Evolutionary conservation across 129 eudicot species (phyloP).

Genomic region (Flaveria robusta): DNA sequence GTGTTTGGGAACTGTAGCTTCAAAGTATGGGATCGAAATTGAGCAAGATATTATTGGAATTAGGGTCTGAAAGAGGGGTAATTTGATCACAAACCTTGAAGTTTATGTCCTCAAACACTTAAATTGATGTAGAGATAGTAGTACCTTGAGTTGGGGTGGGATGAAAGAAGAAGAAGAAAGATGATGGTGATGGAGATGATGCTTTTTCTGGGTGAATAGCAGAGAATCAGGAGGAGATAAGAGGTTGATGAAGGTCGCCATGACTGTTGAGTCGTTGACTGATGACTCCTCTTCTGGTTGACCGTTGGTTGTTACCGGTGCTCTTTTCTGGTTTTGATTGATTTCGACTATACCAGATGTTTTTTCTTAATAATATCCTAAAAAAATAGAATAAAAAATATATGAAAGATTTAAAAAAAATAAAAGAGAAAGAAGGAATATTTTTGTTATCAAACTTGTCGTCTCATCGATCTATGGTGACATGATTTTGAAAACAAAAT

Average conservation of each 20-base stretch:
- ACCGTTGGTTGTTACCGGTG: constrained; percentile 13
- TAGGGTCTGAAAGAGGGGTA: background rate
- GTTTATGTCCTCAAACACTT: constrained; percentile 15
- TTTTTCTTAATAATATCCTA: background rate
- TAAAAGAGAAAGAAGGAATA: too few relatives aligned
- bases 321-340: constrained; percentile 4
- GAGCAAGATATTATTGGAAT: background rate
- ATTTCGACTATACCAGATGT: background rate
- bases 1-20: constrained; percentile 10
- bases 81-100: constrained; percentile 7
- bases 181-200: constrained; percentile 21
- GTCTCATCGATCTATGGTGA: too few relatives aligned
- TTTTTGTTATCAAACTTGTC: too few relatives aligned
- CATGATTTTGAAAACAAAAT: too few relatives aligned
- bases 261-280: constrained; percentile 19
- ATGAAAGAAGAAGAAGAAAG: constrained; percentile 24
- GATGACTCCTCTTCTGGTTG: background rate
- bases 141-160: constrained; percentile 49
- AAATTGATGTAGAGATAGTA: constrained; percentile 11
- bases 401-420: too few relatives aligned
- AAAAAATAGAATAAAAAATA: too few relatives aligned
- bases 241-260: constrained; percentile 54
- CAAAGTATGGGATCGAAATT: background rate
- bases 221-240: constrained; percentile 32
- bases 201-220: constrained; percentile 4